A percentile compares a stretch with the other conserved stretches of the same genome.
These are phyloP conservation scores for Petunia axillaris DNA, from an alignment of 257 asterid genomes.

Conservation along the genomic window DNA sequence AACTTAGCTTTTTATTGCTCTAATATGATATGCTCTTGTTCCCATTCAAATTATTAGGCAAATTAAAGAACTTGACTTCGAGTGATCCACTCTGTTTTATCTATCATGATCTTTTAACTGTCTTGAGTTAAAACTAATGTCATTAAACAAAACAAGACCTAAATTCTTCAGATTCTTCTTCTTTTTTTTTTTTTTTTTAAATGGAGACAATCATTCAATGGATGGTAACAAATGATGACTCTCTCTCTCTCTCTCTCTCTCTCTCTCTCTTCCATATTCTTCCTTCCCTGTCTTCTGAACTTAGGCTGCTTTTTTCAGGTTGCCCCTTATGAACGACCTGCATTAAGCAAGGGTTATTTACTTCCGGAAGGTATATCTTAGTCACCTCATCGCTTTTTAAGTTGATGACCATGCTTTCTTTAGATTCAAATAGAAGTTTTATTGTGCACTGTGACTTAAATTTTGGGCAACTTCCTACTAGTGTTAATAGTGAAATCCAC, in stretches of 20 bases:
- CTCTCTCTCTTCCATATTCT: neutral
- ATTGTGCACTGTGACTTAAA: neutral
- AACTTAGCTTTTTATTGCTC: neutral
- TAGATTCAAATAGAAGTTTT: neutral
- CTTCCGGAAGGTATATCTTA: conserved; percentile 79
- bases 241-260: too few species aligned
- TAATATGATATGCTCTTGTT: neutral
- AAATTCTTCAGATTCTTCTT: neutral
- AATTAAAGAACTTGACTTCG: neutral
- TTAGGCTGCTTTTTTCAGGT: conserved; percentile 51
- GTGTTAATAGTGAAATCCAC: neutral
- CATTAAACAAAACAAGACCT: neutral
- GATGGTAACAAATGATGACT: conserved; percentile 13
- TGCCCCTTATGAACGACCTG: conserved; percentile 96
- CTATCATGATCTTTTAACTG: neutral
- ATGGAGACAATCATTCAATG: conserved; percentile 1
- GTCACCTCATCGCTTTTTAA: conserved; percentile 14
- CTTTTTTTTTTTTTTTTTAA: neutral
- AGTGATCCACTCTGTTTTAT: neutral
- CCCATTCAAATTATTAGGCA: neutral
- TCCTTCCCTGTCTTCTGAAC: neutral
- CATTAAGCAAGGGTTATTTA: conserved; percentile 85
- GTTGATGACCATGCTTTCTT: conserved; percentile 1
- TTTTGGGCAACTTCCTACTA: neutral
- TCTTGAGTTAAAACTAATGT: neutral